Evolutionary conservation across 2,329 filamentous ascomycete species (phyloP).

Genomic region (Exutisphaerella laricina): DNA sequence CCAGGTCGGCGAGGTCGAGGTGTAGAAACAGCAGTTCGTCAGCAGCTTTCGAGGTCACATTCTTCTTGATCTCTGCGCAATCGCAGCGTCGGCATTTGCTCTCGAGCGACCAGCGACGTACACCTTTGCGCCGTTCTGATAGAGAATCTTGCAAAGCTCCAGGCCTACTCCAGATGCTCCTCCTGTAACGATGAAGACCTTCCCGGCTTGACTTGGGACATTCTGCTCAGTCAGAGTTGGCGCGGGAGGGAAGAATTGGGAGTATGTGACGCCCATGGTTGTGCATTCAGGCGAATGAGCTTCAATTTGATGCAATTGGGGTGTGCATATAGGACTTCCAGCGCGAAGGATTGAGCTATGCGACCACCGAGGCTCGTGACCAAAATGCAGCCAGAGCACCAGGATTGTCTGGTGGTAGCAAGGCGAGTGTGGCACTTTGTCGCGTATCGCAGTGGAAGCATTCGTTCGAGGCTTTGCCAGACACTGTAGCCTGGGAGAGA

Average conservation of each 20-base stretch:
- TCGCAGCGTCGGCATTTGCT: conserved; percentile 41
- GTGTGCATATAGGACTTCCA: no score
- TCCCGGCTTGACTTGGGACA: conserved; percentile 39
- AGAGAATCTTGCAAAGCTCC: conserved; percentile 52
- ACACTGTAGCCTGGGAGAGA: no score
- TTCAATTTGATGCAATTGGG: no score
- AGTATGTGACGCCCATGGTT: not conserved
- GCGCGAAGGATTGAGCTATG: no score
- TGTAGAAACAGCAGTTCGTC: conserved; percentile 41
- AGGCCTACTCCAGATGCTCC: conserved; percentile 47
- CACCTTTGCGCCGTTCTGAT: conserved; percentile 48
- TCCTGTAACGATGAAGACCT: conserved; percentile 50
- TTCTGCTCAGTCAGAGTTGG: conserved; percentile 42
- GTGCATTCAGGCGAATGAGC: no score
- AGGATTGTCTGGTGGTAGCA: no score
- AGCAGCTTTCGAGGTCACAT: conserved; percentile 32
- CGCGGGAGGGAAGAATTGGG: conserved; percentile 3
- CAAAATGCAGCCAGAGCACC: no score
- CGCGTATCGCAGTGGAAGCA: no score
- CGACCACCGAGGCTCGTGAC: no score
- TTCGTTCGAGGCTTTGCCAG: no score
- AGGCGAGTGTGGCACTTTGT: no score
- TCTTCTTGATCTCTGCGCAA: conserved; percentile 40
- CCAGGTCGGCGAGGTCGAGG: conserved; percentile 39
- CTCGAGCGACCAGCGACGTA: conserved; percentile 50